Conservation (phyloP, 305 asterid species). For the Ajuga reptans region DNA sequence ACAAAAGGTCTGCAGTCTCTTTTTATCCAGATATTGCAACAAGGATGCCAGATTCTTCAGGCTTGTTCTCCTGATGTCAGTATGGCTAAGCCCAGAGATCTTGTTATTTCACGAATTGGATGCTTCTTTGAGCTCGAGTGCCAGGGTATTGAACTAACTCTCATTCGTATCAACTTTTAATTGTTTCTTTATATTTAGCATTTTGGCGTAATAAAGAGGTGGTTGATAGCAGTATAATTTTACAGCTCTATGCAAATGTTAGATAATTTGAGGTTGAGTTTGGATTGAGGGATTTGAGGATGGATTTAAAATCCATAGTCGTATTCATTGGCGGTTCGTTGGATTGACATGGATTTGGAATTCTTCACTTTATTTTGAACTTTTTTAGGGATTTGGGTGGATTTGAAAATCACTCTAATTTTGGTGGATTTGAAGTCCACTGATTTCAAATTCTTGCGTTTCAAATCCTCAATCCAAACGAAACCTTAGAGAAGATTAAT, state of each 20-base stretch:
- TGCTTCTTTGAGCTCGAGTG: constrained; percentile 98
- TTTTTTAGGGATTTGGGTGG: background rate
- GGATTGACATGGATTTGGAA: background rate
- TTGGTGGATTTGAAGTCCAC: background rate
- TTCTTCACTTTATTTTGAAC: background rate
- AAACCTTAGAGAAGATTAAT: background rate
- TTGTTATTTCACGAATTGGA: constrained; percentile 88
- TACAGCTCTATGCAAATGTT: background rate
- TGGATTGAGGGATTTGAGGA: background rate
- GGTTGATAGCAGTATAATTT: background rate
- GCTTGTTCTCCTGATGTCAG: constrained; percentile 69
- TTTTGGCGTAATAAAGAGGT: background rate
- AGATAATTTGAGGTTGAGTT: background rate
- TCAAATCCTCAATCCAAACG: background rate
- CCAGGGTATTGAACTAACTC: constrained; percentile 52
- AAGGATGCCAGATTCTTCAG: constrained; percentile 98
- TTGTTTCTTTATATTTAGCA: background rate
- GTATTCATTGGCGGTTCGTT: background rate
- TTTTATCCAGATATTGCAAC: constrained; percentile 87
- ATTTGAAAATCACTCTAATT: background rate
- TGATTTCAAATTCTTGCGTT: no score
- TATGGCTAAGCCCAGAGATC: constrained; percentile 77
- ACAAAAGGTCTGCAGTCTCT: constrained; percentile 97
- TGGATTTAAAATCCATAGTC: background rate
- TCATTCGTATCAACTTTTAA: background rate